These are phyloP conservation scores for Coemansia guatemalensis DNA, from an alignment of 192 early-diverging fungal species.

Conservation along the genomic window DNA sequence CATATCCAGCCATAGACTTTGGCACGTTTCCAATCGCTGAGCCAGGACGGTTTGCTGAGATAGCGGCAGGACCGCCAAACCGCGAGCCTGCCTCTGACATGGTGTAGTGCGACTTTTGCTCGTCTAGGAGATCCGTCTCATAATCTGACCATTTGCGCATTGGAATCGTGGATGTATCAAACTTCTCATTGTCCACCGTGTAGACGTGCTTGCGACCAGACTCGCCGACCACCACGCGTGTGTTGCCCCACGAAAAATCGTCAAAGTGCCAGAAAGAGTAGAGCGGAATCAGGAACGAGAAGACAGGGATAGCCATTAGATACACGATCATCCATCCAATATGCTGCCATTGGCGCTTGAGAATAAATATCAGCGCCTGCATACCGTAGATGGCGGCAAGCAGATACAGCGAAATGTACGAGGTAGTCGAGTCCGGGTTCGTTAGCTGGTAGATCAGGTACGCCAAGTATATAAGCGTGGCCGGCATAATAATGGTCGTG, in stretches of 20 bases:
- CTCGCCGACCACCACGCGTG: constrained; percentile 87
- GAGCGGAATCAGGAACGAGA: constrained; percentile 76
- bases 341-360: constrained; percentile 88
- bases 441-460: constrained; percentile 75
- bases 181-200: constrained; percentile 73
- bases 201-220: constrained; percentile 74
- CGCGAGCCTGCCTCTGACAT: constrained; percentile 44
- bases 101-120: constrained; percentile 48
- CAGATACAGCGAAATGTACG: constrained; percentile 82
- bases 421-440: constrained; percentile 59
- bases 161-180: constrained; percentile 74
- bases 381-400: constrained; percentile 87
- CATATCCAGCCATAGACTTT: constrained; percentile 51
- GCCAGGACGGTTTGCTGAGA: constrained; percentile 42
- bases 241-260: constrained; percentile 99
- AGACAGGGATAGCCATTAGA: constrained; percentile 87
- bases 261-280: constrained; percentile 99
- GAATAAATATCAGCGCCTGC: constrained; percentile 82
- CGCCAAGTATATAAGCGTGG: constrained; percentile 81
- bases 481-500: constrained; percentile 91
- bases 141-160: constrained; percentile 82
- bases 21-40: constrained; percentile 54
- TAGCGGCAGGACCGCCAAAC: constrained; percentile 40
- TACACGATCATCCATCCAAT: constrained; percentile 98
- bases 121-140: constrained; percentile 61